Base-by-base conservation (phyloP, 805 yeast species). In the Wickerhamiella musiphila region DNA sequence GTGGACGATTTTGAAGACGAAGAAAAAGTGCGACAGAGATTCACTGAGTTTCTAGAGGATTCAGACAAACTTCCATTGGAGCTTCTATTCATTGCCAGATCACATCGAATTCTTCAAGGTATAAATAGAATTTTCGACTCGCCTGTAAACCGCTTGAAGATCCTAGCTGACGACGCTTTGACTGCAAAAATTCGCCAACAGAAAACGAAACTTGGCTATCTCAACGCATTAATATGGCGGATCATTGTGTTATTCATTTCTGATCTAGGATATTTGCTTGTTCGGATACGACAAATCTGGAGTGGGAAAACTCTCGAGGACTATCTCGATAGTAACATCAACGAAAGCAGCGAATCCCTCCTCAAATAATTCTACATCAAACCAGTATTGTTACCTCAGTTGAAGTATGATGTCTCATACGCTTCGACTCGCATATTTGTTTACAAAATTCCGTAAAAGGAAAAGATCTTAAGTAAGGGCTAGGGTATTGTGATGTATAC, bases 61-160 rank as follows among this genome's bases (percentile, higher is more conserved):
- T 63, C 73, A 5, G 66, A 66, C 29, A 66, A 66, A 49, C 70
- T 78, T 46, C 92, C 92, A 2, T 52, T 71, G 38, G 71, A 70
- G 28, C 50, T 78, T 33, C 59, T 73, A 13, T 77, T 78, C 43
- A 53, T 78, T 5, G 69, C 76, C 34, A 56, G 86, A 44, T 63
- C 78, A 8, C 73, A 76, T 76, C 58, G 84, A 37, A 76, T 78
- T 58, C 64, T 78, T 31, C 86, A 77, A 48, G 72, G 71, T 16
- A 52, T 74, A 40, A 78, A 78, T 48, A 70, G 68, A 41, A 56
- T 56, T 22, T 68, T 66, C 47, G 79, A 75, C 4, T 67, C 81
- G 11, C 86, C 84, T 0, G 74, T 76, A n/a, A 78, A 78, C 48
- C 60, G 90, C 35, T 54, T 78, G 41, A 72, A 70, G 36, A 47